phyloP scores from a whole-genome alignment of 2,329 filamentous ascomycete species.

The Aureobasidium sp. region DNA sequence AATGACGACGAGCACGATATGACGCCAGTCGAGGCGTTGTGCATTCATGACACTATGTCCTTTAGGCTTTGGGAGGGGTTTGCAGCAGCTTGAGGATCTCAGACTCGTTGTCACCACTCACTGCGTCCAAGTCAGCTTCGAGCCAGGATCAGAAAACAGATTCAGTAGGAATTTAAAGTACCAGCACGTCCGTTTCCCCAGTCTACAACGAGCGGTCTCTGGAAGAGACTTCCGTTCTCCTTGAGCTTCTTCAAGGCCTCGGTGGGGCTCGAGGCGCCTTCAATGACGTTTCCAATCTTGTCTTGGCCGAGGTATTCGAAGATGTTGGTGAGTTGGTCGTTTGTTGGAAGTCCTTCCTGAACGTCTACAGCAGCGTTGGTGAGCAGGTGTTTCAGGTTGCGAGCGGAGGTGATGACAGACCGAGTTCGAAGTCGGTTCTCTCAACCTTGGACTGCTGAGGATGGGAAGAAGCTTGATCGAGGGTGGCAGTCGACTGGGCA shows the following conservation, averaged over 20 bases:
- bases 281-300: constrained; percentile 58
- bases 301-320: constrained; percentile 68
- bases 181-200: constrained; percentile 86
- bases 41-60: too few species aligned
- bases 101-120: constrained; percentile 71
- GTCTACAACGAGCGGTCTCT: constrained; percentile 78
- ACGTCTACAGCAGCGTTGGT: constrained; percentile 46
- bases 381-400: neutral
- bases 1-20: neutral
- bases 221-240: constrained; percentile 60
- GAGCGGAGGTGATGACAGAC: constrained; percentile 20
- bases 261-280: constrained; percentile 63
- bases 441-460: constrained; percentile 51
- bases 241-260: constrained; percentile 78
- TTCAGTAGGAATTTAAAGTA: constrained; percentile 25
- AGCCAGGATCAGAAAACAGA: neutral
- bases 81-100: constrained; percentile 52
- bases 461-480: constrained; percentile 67
- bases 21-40: neutral
- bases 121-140: constrained; percentile 29
- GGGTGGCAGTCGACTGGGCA: constrained; percentile 59
- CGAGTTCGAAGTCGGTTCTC: constrained; percentile 71
- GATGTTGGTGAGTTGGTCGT: constrained; percentile 76
- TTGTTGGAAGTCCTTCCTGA: constrained; percentile 71
- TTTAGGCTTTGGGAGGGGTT: neutral